Conservation (phyloP, 2,329 filamentous ascomycete genomes). For the Botryotinia narcissicola region DNA sequence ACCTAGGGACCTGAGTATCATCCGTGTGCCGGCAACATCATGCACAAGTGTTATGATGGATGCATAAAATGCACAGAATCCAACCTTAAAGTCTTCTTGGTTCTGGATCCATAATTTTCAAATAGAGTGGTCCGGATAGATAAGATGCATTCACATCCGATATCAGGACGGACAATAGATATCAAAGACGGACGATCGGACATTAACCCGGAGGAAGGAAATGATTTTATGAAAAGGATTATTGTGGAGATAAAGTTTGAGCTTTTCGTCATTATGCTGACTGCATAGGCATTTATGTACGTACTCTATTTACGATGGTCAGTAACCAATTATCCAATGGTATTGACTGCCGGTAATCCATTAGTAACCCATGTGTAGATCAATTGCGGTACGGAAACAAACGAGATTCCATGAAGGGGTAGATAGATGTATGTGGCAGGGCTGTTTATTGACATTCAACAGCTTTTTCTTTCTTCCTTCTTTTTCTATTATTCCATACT, state of each 20-base stretch:
- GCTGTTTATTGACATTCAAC: not conserved
- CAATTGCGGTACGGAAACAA: not conserved
- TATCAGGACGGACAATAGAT: not conserved
- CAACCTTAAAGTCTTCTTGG: not conserved
- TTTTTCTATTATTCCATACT: not conserved
- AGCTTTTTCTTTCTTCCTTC: not conserved
- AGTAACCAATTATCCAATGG: not conserved
- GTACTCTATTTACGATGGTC: not conserved
- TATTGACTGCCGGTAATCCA: not conserved
- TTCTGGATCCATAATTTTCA: not conserved
- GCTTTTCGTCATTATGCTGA: not conserved
- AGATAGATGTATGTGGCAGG: not conserved
- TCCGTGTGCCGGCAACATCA: not conserved
- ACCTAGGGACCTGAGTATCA: too few relatives aligned
- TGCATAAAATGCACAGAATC: not conserved
- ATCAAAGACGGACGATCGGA: not conserved
- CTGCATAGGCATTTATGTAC: not conserved
- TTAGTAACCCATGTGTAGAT: not conserved
- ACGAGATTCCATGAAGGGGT: not conserved
- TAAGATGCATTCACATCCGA: not conserved
- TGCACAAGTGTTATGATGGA: not conserved
- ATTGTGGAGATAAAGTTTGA: not conserved
- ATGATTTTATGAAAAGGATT: not conserved
- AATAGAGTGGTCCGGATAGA: constrained; percentile 3
- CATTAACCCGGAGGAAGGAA: not conserved